Evolutionary conservation across 2,329 filamentous ascomycete genomes (phyloP), one percentile per base, ranked within the genome.

Genomic region (Microsporum canis): DNA sequence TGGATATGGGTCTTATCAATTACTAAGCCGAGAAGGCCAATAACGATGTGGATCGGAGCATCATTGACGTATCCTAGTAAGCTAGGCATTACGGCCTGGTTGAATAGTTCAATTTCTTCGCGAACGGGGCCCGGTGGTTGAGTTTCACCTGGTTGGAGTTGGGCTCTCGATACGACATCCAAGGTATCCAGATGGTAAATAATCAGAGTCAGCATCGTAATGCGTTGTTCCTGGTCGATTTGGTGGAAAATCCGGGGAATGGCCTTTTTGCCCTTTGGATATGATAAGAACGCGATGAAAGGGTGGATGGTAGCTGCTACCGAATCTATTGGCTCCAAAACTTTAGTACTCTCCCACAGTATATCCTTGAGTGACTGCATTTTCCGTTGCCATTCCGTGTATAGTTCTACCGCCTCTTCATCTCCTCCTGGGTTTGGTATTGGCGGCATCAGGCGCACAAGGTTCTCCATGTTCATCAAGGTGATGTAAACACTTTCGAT

Each of bases 231-330:
- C 64, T 91, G 88, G 65, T 88, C 88, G 59, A 96, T 88, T 70
- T 96, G 90, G 49, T 91, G 87, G 82, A 97, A 97, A 59, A 97
- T 88, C 60, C 94, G 89, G 57, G 91, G 91, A 63, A 99, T 90
- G 1, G 89, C 89, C 78, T 94, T 96, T 78, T 96, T 97, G 70
- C 94, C 94, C 79, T 99, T 99, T 67, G 87, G 84, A 70, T 94
- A 95, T 3, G 91, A 95, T 55, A 99, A 79, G 73, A 99, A 92
- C 55, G 91, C 89, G 67, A 99, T 96, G 76, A 99, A 99, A 0
- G 94, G 94, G 72, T 99, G 94, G 17, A 82, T 79, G 2, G 79
- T 78, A 17, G 85, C 80, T 3, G 88, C 83, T 59, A 87, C 89
- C 53, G 79, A 82, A 33, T 84, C 87, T 67, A 96, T 94, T 0